Percentiles rank a stretch among this genome's conserved stretches.
Evolutionary conservation across 73 alveolate genomes (phyloP).

Genomic region (Paramecium caudatum): DNA sequence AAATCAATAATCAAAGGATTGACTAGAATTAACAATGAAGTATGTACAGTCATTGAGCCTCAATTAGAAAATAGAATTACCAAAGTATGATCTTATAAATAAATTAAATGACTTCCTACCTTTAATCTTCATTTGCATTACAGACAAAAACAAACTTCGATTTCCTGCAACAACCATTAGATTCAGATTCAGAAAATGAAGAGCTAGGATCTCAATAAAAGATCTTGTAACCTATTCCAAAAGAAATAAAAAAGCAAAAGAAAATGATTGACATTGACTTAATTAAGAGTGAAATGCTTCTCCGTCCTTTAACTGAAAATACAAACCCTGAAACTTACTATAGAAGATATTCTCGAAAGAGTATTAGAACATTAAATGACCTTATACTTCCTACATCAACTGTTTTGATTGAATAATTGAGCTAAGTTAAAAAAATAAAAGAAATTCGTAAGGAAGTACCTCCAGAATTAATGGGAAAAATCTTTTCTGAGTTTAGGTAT

Average conservation of each 20-base stretch:
- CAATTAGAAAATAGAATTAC: conserved; percentile 14
- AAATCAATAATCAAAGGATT: background rate
- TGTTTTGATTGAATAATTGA: conserved; percentile 50
- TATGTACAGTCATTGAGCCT: conserved; percentile 1
- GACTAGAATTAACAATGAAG: background rate
- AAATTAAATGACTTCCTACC: background rate
- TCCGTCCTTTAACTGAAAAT: background rate
- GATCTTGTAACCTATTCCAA: background rate
- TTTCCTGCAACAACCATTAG: background rate
- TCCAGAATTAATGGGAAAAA: conserved; percentile 15
- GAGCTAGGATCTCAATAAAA: background rate
- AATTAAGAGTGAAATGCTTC: background rate
- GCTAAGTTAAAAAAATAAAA: conserved; percentile 19
- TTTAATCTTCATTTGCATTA: background rate
- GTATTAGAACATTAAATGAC: background rate
- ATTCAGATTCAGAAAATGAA: conserved; percentile 28
- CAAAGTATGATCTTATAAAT: background rate
- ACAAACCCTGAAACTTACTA: background rate
- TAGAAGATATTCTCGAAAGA: conserved; percentile 26
- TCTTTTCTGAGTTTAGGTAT: conserved; percentile 61
- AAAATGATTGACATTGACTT: conserved; percentile 49
- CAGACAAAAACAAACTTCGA: conserved; percentile 13
- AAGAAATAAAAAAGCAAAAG: conserved; percentile 41
- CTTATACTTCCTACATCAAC: conserved; percentile 50
- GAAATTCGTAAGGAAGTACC: conserved; percentile 45